phyloP scores from a whole-genome alignment of 805 yeast species.

The Cyberlindnera saturnus region DNA sequence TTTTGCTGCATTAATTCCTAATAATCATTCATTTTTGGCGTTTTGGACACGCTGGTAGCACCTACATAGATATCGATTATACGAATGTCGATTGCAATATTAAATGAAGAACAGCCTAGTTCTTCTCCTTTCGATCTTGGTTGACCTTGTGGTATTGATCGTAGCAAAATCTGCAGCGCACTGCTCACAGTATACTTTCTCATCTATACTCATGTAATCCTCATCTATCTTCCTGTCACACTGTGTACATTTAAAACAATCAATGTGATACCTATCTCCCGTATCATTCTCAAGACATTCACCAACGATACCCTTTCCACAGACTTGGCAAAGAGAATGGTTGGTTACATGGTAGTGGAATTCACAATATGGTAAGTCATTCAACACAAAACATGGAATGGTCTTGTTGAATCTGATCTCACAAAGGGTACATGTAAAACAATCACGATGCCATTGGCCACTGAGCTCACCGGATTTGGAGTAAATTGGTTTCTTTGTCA shows the following conservation, averaged over 20 bases:
- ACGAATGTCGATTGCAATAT: background rate
- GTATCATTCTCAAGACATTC: slow-evolving; percentile 77
- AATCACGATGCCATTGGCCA: slow-evolving; percentile 91
- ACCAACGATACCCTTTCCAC: slow-evolving; percentile 81
- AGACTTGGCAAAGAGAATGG: slow-evolving; percentile 64
- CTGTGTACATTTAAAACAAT: slow-evolving; percentile 62
- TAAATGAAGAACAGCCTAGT: slow-evolving; percentile 19
- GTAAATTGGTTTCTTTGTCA: slow-evolving; percentile 62
- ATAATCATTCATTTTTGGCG: background rate
- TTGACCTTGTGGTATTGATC: background rate
- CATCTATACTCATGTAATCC: slow-evolving; percentile 52
- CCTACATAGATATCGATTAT: background rate
- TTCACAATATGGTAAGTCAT: slow-evolving; percentile 80
- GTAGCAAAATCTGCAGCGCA: slow-evolving; percentile 15
- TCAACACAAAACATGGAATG: slow-evolving; percentile 65
- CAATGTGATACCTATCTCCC: slow-evolving; percentile 64
- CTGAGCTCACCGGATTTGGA: slow-evolving; percentile 77
- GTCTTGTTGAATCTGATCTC: slow-evolving; percentile 48
- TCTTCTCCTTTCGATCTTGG: slow-evolving; percentile 23
- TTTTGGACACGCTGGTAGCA: background rate
- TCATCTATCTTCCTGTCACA: slow-evolving; percentile 46
- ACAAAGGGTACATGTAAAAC: slow-evolving; percentile 74
- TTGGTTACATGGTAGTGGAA: slow-evolving; percentile 70
- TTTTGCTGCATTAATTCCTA: background rate
- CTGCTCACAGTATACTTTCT: slow-evolving; percentile 44